Evolutionary conservation across 805 yeast species (phyloP), one percentile per base, ranked within the genome.

Genomic region (Zygosaccharomyces gambellarensis): DNA sequence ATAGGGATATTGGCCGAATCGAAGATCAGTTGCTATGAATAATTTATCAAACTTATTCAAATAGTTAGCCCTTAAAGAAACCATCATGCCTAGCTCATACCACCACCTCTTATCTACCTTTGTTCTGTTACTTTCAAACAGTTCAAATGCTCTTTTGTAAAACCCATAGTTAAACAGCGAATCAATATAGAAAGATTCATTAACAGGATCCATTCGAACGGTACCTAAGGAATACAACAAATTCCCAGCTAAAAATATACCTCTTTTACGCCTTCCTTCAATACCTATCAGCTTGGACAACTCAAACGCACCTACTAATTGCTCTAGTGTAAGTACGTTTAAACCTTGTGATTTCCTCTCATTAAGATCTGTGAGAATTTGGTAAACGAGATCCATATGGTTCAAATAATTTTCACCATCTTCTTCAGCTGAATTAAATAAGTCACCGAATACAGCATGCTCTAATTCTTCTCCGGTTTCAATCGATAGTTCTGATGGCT

Each of bases 141-240:
- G 60, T 7, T 62, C 51, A 5, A 60, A 59, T 0, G 81, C 82
- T 32, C 66, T 63, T 7, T 62, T 52, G 47, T 58, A 62, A 3
- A 70, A 54, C 1, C 66, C 64, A 53, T 62, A 65, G 5, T 62
- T 58, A 17, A 73, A 58, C 38, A 79, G 62, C 0, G 80, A 56
- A 47, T 74, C 77, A 19, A 79, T 74, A 54, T 72, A 79, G 36
- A 76, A 70, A 2, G 74, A 71, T 58, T 78, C 83, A 56, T 77
- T 78, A 17, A 77, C 67, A 1, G 76, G 75, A 59, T 79, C 83
- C 51, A 77, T 69, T 45, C 77, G 66, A 27, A 73, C 69, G n/a
- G 68, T 73, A 3, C 70, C 68, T 3, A 68, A 51, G 1, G 64
- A 48, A 49, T 78, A 79, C 22, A 79, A 58, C 52, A 78, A 51